Conservation (phyloP, 495 filamentous ascomycete species). For the Neurospora sp. region DNA sequence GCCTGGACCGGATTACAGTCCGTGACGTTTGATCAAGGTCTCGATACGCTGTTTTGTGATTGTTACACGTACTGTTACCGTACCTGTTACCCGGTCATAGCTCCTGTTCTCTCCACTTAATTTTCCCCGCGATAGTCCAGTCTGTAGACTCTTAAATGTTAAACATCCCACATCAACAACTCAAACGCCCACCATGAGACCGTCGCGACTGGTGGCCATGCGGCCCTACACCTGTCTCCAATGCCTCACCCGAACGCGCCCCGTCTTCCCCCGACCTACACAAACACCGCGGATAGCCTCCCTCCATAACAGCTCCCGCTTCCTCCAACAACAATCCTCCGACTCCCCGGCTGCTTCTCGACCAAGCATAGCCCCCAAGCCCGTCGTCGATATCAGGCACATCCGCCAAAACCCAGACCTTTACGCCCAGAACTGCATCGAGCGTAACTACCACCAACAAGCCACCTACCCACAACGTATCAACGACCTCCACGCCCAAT, state of each 20-base stretch:
- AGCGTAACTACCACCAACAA: conserved; percentile 71
- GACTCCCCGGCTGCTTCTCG: neutral
- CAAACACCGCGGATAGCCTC: neutral
- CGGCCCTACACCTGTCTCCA: conserved; percentile 19
- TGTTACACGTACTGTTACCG: neutral
- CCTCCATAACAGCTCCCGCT: conserved; percentile 3
- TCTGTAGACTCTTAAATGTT: too few species aligned
- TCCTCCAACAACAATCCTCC: conserved; percentile 2
- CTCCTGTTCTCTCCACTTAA: neutral
- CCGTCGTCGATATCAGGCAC: conserved; percentile 70
- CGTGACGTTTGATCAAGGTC: neutral
- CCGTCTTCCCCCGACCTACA: too few species aligned
- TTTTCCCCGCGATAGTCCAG: neutral
- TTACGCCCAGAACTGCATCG: conserved; percentile 70
- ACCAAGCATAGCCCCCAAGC: conserved; percentile 70
- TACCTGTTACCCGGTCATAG: neutral
- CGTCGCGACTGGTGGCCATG: conserved; percentile 2
- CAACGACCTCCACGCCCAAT: conserved; percentile 55
- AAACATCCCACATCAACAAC: neutral
- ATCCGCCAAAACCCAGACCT: conserved; percentile 74
- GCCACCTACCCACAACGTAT: conserved; percentile 59
- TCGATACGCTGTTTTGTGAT: neutral
- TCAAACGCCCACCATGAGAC: conserved; percentile 11
- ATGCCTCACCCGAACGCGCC: conserved; percentile 18
- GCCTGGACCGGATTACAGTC: neutral